Evolutionary conservation across 768 basidiomycete species (phyloP).

Genomic region (Gyrodon lividus): DNA sequence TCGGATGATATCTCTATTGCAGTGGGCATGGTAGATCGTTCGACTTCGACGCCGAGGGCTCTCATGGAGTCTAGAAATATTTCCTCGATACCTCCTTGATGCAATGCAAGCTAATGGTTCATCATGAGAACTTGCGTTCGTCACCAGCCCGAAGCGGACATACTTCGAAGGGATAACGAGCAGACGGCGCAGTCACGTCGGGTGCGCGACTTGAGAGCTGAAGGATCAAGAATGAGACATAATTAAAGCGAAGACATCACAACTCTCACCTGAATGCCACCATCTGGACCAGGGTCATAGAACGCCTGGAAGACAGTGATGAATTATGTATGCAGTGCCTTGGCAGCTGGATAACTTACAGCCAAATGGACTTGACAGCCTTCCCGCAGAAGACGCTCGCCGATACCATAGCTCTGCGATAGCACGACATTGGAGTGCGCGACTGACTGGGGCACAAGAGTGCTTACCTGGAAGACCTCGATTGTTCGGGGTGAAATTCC

Average conservation of each 20-base stretch:
- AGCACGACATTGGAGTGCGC: neutral
- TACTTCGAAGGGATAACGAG: slow-evolving; percentile 73
- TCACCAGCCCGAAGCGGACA: neutral
- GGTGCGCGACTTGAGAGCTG: slow-evolving; percentile 62
- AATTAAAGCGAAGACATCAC: neutral
- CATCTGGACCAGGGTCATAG: slow-evolving; percentile 62
- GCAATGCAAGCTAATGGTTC: slow-evolving; percentile 26
- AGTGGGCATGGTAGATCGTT: slow-evolving; percentile 32
- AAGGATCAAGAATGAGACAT: neutral
- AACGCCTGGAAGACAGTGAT: slow-evolving; percentile 52
- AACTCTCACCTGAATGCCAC: slow-evolving; percentile 54
- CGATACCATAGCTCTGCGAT: slow-evolving; percentile 70
- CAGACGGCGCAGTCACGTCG: slow-evolving; percentile 58
- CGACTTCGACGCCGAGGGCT: slow-evolving; percentile 28
- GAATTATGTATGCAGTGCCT: neutral
- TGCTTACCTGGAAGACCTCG: slow-evolving; percentile 46
- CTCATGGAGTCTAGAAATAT: slow-evolving; percentile 37
- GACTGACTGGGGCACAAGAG: neutral
- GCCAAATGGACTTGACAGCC: slow-evolving; percentile 67
- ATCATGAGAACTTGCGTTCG: neutral
- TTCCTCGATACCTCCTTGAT: slow-evolving; percentile 35
- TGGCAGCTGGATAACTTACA: slow-evolving; percentile 37
- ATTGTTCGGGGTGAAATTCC: slow-evolving; percentile 26
- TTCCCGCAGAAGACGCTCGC: slow-evolving; percentile 56
- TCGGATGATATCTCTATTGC: slow-evolving; percentile 29